phyloP scores from a whole-genome alignment of 2,329 filamentous ascomycete species.

The Aspergillus sclerotialis region DNA sequence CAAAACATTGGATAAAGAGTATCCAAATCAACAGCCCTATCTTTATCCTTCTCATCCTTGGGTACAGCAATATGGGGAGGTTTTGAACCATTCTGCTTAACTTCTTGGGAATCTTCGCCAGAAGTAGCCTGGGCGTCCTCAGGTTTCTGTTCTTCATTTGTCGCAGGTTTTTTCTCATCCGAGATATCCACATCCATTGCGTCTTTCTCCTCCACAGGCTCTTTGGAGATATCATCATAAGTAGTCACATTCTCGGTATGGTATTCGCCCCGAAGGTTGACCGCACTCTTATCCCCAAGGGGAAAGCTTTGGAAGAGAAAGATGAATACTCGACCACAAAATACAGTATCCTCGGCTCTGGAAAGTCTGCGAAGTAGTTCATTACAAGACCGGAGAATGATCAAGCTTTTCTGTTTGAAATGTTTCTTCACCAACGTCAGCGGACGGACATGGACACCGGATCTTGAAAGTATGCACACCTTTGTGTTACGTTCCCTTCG shows the following conservation, averaged over 20 bases:
- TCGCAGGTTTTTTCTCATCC: slow-evolving; percentile 25
- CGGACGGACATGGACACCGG: slow-evolving; percentile 1
- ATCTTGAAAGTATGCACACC: slow-evolving; percentile 35
- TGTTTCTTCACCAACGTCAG: slow-evolving; percentile 44
- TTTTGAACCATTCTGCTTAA: slow-evolving; percentile 9
- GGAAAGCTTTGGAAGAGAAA: slow-evolving; percentile 98
- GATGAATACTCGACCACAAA: slow-evolving; percentile 95
- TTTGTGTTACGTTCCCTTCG: slow-evolving; percentile 81
- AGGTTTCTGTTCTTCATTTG: slow-evolving; percentile 25
- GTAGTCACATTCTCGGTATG: slow-evolving; percentile 90
- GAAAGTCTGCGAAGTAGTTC: slow-evolving; percentile 88
- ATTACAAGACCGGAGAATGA: slow-evolving; percentile 91
- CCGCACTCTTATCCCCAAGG: slow-evolving; percentile 90
- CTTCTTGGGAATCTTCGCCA: slow-evolving; percentile 9
- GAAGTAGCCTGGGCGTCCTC: slow-evolving; percentile 13
- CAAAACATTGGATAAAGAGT: slow-evolving; percentile 87
- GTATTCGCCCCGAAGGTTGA: slow-evolving; percentile 92
- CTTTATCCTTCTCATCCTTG: slow-evolving; percentile 11
- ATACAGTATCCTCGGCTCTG: slow-evolving; percentile 93
- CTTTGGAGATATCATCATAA: slow-evolving; percentile 56
- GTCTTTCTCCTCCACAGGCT: slow-evolving; percentile 34
- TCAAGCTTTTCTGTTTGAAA: slow-evolving; percentile 75
- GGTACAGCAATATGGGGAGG: slow-evolving; percentile 21
- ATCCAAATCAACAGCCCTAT: slow-evolving; percentile 56
- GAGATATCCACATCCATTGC: slow-evolving; percentile 63